Evolutionary conservation across 2,329 filamentous ascomycete genomes (phyloP), one percentile per base, ranked within the genome.

Genomic region (Aureobasidium vineae): DNA sequence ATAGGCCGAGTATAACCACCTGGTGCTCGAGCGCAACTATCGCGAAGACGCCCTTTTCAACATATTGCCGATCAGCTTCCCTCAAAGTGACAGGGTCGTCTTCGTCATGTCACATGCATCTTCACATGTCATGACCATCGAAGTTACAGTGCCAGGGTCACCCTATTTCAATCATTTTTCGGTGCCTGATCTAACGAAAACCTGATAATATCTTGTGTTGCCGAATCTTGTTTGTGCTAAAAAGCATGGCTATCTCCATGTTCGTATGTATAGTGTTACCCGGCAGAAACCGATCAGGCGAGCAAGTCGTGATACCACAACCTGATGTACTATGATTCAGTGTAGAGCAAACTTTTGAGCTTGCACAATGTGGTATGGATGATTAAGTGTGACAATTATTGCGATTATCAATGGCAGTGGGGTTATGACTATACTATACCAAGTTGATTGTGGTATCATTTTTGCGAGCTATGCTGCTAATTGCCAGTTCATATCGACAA

Each of bases 1-100:
- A 61, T 61, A 61, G 57, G 57, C 57, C 57, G 57, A 31, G 31
- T 49, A 49, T 49, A 61, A n/a, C 41, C 57, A 47, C n/a, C 8
- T 5, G 26, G 7, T 45, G 23, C 38, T 31, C 23, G 40, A n/a
- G 41, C 57, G 21, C 41, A 47, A 28, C 41, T 49, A 45, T 45
- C 23, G 40, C 4, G n/a, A 59, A 47, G 16, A 36, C 23, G 16
- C 26, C 10, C 28, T 43, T 10, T 23, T 1, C 36, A 43, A 7
- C n/a, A 19, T 16, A 33, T 13, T 16, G 19, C 40, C 40, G 40
- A 19, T 41, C 36, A 41, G 21, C 7, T 16, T 36, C 26, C 10
- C 41, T 23, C 21, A 19, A 26, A 28, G 21, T 38, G 36, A 26
- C 53, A 28, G 13, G 36, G 36, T 56, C 36, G 36, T 15, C 53